phyloP scores from a whole-genome alignment of 2,329 filamentous ascomycete genomes.

The Alternaria ventricosa region DNA sequence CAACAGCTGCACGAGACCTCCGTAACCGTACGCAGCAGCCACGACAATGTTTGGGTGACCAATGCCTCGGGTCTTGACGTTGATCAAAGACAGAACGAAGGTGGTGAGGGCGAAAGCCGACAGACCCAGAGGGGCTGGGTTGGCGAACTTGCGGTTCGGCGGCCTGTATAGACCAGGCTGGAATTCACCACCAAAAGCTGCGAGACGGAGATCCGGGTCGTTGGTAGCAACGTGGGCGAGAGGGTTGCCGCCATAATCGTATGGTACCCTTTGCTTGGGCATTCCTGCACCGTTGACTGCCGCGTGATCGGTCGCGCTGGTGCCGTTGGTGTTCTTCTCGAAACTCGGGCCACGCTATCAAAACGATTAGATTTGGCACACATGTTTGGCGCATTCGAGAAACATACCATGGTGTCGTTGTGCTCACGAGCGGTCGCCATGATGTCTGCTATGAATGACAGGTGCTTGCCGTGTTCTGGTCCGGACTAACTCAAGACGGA shows the following conservation, averaged over 20 bases:
- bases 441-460: slow-evolving; percentile 18
- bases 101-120: slow-evolving; percentile 71
- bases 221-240: slow-evolving; percentile 59
- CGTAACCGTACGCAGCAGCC: slow-evolving; percentile 57
- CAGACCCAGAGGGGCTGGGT: slow-evolving; percentile 66
- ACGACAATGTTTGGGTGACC: slow-evolving; percentile 55
- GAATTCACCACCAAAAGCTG: slow-evolving; percentile 60
- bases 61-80: slow-evolving; percentile 54
- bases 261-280: slow-evolving; percentile 52
- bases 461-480: not conserved
- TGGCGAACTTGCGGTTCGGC: slow-evolving; percentile 59
- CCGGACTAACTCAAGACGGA: not conserved
- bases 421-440: slow-evolving; percentile 54
- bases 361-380: slow-evolving; percentile 10
- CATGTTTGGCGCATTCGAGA: not conserved
- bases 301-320: slow-evolving; percentile 50
- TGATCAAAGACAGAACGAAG: slow-evolving; percentile 63
- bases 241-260: slow-evolving; percentile 60
- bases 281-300: slow-evolving; percentile 32
- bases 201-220: slow-evolving; percentile 54
- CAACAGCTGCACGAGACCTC: slow-evolving; percentile 59
- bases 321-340: slow-evolving; percentile 40
- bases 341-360: slow-evolving; percentile 30
- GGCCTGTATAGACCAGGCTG: slow-evolving; percentile 58
- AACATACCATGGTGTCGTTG: slow-evolving; percentile 39